Conservation (phyloP, 2,329 filamentous ascomycete genomes). For the Diatrype stigma region DNA sequence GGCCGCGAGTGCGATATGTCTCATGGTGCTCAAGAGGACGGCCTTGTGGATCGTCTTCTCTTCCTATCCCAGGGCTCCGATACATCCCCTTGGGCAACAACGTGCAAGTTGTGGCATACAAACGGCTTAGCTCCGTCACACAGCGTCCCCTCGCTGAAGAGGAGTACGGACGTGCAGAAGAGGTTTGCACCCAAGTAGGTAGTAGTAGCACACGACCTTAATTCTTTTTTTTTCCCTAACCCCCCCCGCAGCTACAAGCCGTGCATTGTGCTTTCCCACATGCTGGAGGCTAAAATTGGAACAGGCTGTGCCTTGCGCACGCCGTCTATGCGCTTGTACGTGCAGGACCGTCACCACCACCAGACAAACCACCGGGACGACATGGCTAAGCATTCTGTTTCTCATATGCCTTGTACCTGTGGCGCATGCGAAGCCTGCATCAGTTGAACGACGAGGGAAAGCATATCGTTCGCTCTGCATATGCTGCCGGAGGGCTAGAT, state of each 20-base stretch:
- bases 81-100: neutral
- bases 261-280: neutral
- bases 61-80: neutral
- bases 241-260: neutral
- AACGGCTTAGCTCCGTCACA: too few relatives aligned
- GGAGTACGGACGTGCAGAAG: neutral
- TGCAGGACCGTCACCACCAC: too few relatives aligned
- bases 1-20: neutral
- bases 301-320: neutral
- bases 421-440: too few relatives aligned
- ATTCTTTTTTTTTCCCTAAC: neutral
- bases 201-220: neutral
- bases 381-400: too few relatives aligned
- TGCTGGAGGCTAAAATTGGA: neutral
- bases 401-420: too few relatives aligned
- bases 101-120: neutral
- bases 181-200: neutral
- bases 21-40: neutral
- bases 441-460: too few relatives aligned
- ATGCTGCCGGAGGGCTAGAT: too few relatives aligned
- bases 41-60: neutral
- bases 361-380: too few relatives aligned
- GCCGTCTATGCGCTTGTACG: too few relatives aligned
- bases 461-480: too few relatives aligned
- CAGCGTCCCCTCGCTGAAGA: too few relatives aligned